Conservation (phyloP, 768 basidiomycete genomes). For the Amanita pseudoporphyria region DNA sequence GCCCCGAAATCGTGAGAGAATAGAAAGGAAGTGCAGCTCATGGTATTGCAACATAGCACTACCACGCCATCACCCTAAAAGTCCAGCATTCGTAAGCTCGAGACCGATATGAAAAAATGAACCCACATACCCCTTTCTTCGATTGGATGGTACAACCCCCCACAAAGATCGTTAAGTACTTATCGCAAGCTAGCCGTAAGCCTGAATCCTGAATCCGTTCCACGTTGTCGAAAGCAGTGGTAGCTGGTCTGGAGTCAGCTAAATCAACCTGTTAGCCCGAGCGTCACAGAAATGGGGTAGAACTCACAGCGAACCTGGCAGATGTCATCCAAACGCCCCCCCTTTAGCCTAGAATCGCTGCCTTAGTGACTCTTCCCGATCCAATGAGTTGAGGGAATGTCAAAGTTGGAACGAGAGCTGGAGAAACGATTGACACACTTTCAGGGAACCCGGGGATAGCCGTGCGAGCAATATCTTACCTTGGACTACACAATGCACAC, state of each 20-base stretch:
- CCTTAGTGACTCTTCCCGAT: constrained; percentile 60
- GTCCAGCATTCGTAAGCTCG: too few species aligned
- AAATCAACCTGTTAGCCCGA: neutral
- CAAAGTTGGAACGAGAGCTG: neutral
- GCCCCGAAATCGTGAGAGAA: too few species aligned
- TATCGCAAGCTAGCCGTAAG: constrained; percentile 52
- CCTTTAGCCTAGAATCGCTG: constrained; percentile 64
- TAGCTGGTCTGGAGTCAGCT: constrained; percentile 59
- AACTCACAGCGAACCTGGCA: constrained; percentile 45
- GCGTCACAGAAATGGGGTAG: neutral
- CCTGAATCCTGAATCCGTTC: constrained; percentile 42
- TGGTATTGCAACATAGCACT: too few species aligned
- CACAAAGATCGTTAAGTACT: constrained; percentile 62
- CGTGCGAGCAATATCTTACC: neutral
- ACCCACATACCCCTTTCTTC: constrained; percentile 59
- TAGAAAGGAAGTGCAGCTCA: too few species aligned
- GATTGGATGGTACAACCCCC: constrained; percentile 50
- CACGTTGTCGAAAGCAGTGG: constrained; percentile 35
- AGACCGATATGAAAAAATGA: too few species aligned
- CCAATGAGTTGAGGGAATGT: constrained; percentile 36
- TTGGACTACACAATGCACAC: constrained; percentile 19
- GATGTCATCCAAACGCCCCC: constrained; percentile 75
- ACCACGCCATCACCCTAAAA: too few species aligned
- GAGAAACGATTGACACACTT: neutral
- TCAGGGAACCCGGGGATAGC: constrained; percentile 2